Percentiles rank a stretch among this genome's conserved stretches.
These are phyloP conservation scores for Zoysia pacifica DNA, from an alignment of 176 grass and related monocot species.

Conservation along the genomic window DNA sequence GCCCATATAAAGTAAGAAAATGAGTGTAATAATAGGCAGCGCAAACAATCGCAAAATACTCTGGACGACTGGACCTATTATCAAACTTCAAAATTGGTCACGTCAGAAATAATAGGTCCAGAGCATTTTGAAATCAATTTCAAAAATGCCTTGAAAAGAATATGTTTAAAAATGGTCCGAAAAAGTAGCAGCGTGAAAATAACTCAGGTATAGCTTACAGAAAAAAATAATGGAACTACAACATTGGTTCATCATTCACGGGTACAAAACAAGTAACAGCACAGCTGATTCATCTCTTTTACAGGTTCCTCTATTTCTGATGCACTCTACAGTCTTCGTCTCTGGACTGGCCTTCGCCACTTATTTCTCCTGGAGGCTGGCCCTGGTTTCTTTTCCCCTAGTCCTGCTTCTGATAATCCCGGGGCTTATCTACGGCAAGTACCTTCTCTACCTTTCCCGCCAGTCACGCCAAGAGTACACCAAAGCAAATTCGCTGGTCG, in stretches of 20 bases:
- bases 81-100: too few relatives aligned
- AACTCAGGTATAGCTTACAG: not conserved
- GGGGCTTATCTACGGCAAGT: slow-evolving; percentile 92
- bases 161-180: not conserved
- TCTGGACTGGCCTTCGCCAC: slow-evolving; percentile 79
- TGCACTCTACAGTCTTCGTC: slow-evolving; percentile 91
- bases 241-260: not conserved
- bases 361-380: slow-evolving; percentile 97
- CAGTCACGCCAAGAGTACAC: slow-evolving; percentile 56
- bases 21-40: too few relatives aligned
- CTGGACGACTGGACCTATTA: too few relatives aligned
- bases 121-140: too few relatives aligned
- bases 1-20: too few relatives aligned
- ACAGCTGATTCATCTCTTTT: not conserved
- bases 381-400: slow-evolving; percentile 82
- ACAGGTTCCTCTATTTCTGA: slow-evolving; percentile 93
- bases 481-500: slow-evolving; percentile 72
- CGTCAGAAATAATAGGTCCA: too few relatives aligned
- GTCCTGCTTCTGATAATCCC: slow-evolving; percentile 90
- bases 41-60: too few relatives aligned
- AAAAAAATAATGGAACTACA: not conserved
- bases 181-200: not conserved
- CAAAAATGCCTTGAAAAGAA: not conserved
- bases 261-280: not conserved
- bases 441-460: slow-evolving; percentile 78